phyloP scores from a whole-genome alignment of 768 basidiomycete species.

The Udeniomyces megalosporus region DNA sequence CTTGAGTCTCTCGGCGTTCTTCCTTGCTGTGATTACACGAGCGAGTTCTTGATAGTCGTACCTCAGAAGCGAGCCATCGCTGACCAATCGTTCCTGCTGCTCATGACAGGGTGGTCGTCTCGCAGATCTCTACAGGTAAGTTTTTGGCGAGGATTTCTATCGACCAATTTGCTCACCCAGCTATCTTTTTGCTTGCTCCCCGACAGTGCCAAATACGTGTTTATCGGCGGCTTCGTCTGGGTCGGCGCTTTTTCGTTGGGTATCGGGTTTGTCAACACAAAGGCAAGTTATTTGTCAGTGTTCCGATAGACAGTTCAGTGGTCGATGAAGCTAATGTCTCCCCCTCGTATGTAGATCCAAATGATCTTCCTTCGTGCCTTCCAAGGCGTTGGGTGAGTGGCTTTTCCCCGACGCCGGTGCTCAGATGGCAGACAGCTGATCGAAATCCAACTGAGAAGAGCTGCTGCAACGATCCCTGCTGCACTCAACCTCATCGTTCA shows the following conservation, averaged over 20 bases:
- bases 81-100: constrained; percentile 18
- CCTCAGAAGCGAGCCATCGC: neutral
- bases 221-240: neutral
- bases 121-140: constrained; percentile 24
- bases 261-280: constrained; percentile 15
- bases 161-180: too few relatives aligned
- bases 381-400: too few relatives aligned
- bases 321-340: neutral
- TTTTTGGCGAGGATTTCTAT: too few relatives aligned
- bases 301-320: neutral
- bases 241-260: neutral
- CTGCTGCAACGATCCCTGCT: neutral
- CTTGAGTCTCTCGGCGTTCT: neutral
- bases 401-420: constrained; percentile 6
- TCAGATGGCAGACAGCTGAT: neutral
- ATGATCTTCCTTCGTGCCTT: too few relatives aligned
- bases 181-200: too few relatives aligned
- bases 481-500: constrained; percentile 36
- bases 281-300: neutral
- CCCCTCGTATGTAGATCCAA: too few relatives aligned
- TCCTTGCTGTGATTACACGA: neutral
- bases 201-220: constrained; percentile 6
- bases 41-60: neutral
- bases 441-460: neutral
- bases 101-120: constrained; percentile 25